Conservation (phyloP, 2,329 filamentous ascomycete species). For the Claviceps paspali region DNA sequence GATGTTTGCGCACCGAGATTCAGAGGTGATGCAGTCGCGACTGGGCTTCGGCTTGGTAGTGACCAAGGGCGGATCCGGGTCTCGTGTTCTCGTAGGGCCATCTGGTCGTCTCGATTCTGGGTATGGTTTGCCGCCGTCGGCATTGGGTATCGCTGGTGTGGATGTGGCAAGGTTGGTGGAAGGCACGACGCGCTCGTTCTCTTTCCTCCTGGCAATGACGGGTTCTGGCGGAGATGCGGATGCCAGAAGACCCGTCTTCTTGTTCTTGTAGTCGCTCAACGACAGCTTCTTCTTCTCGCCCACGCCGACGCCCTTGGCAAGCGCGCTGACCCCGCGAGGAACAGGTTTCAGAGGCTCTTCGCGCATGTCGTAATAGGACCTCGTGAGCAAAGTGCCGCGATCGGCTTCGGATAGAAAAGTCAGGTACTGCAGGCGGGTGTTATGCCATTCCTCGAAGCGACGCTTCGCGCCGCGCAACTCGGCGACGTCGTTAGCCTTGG, state of each 20-base stretch:
- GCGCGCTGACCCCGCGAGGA: constrained; percentile 22
- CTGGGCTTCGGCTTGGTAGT: constrained; percentile 4
- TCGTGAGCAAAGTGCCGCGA: constrained; percentile 40
- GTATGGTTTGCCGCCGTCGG: constrained; percentile 1
- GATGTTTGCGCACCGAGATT: constrained; percentile 6
- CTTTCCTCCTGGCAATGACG: constrained; percentile 16
- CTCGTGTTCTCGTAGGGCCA: constrained; percentile 5
- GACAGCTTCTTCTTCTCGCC: constrained; percentile 42
- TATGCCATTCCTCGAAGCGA: constrained; percentile 32
- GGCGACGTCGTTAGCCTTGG: constrained; percentile 1
- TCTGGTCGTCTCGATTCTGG: constrained; percentile 7
- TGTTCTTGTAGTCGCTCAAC: constrained; percentile 44
- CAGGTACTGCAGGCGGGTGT: constrained; percentile 37
- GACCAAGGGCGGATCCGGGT: neutral
- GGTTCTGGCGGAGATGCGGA: constrained; percentile 23
- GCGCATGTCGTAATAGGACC: constrained; percentile 41
- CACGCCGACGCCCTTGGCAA: constrained; percentile 22
- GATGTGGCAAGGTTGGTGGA: constrained; percentile 7
- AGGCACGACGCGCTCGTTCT: constrained; percentile 15
- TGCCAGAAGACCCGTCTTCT: constrained; percentile 22
- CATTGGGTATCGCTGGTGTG: constrained; percentile 6
- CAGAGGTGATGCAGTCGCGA: constrained; percentile 2
- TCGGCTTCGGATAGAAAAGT: constrained; percentile 43
- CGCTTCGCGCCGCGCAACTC: constrained; percentile 8
- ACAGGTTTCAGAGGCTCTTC: constrained; percentile 30